Evolutionary conservation across 192 early-diverging fungal species (phyloP), one percentile per base, ranked within the genome.

Genomic region (Entophlyctis luteolus): DNA sequence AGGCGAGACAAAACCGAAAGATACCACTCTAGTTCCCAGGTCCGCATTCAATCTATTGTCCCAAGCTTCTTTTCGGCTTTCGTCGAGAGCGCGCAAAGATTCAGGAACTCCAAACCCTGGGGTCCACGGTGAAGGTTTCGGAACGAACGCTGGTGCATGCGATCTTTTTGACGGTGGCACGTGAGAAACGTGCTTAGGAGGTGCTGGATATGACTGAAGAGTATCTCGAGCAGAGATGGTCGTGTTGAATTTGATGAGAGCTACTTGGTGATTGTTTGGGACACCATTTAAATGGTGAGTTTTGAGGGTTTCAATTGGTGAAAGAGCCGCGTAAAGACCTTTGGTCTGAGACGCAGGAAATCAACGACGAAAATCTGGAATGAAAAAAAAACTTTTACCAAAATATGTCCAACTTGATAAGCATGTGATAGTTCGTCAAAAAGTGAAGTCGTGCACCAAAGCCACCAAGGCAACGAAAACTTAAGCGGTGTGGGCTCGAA

Each of bases 31-130:
- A 4, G 60, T 63, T 33, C 60, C 60, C 4, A 63, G 18, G 6
- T 63, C 60, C 12, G 46, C 42, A 63, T 48, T 63, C 60, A 49
- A 50, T 22, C 32, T 31, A 63, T 63, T 63, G 23, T 32, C 60
- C 60, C 60, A 63, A 10, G 60, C 42, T 49, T 63, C 60, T 20
- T 34, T 63, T 1, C 60, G 42, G 16, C 25, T 49, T 18, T 25
- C 16, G 27, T 63, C 60, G 47, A 63, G 27, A 29, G 28, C 23
- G 47, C 48, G 18, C 60, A 63, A 31, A 12, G 46, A 23, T 34
- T 63, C 60, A n/a, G 42, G 10, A 29, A 48, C 50, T 2, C 60
- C 60, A 31, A 63, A 63, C 22, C 60, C 60, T 50, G 60, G 27
- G 6, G 42, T 49, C 60, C 60, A 63, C 0, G 60, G 60, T 12